These are phyloP conservation scores for Macadamia tetraphylla DNA, from an alignment of 164 flowering plant genomes.

Conservation along the genomic window DNA sequence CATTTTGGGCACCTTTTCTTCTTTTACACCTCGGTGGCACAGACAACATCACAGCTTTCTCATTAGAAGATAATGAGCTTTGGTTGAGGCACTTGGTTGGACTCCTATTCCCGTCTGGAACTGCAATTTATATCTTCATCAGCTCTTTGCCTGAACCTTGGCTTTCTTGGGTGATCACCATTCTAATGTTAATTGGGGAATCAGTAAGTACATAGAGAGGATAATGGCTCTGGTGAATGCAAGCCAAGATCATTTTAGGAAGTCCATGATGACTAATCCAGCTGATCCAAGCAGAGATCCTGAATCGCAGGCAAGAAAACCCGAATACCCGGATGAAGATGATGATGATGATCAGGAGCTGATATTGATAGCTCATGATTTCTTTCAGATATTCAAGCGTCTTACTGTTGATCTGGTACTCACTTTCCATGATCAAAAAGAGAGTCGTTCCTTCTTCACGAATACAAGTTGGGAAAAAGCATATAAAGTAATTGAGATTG, in stretches of 20 bases:
- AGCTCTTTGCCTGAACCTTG: not conserved
- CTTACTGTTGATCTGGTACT: constrained; percentile 13
- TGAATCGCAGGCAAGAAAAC: too few relatives aligned
- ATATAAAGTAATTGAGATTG: constrained; percentile 5
- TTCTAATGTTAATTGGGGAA: constrained; percentile 20
- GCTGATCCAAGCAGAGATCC: constrained; percentile 17
- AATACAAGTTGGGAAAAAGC: not conserved
- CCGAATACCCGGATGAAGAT: too few relatives aligned
- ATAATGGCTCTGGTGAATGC: constrained; percentile 18
- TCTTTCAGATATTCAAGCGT: constrained; percentile 16
- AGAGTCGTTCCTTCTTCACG: not conserved
- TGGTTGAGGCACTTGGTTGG: constrained; percentile 5
- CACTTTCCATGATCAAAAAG: constrained; percentile 1
- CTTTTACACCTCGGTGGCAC: constrained; percentile 1
- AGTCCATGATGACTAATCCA: constrained; percentile 11
- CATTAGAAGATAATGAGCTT: constrained; percentile 4
- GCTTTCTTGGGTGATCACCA: not conserved
- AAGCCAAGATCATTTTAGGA: constrained; percentile 9
- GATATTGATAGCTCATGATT: not conserved
- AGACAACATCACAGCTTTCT: constrained; percentile 1
- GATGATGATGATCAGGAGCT: not conserved
- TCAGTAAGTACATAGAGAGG: constrained; percentile 25
- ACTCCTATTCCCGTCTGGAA: not conserved
- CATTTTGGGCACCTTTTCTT: constrained; percentile 4
- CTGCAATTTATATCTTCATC: not conserved